Base-by-base conservation (phyloP, 805 yeast genomes). In the Diddensiella transvaalensis region DNA sequence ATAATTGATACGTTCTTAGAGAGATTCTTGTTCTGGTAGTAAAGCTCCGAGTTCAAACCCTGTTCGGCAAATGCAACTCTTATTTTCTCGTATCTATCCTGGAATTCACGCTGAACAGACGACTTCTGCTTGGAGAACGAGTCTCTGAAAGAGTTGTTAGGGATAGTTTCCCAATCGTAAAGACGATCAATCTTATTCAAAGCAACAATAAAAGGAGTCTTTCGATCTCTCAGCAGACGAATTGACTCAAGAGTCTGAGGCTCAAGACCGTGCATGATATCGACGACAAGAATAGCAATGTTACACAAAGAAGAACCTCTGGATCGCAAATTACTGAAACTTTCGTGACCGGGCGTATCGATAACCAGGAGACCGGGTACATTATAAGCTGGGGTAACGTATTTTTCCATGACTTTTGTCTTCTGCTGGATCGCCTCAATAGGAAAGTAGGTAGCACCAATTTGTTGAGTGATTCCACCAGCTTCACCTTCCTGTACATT, bases 401-500 rank as follows among this genome's bases (percentile, higher is more conserved):
- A 85, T 55, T 81, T 75, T 49, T 86, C 80, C 97, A 93, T 91
- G 44, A 85, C 95, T 40, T 81, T 85, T 22, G 98, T 93, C 74
- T 93, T 93, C 64, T 82, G 82, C 69, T 83, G 83, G 62, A 93
- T 87, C 38, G 97, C 89, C 24, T 85, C 95, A 58, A 93, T 89
- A 53, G 99, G 99, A 87, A 93, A 93, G 69, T 93, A 93, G 19
- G 99, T 93, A 48, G 99, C 99, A 80, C 99, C 99, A 66, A 93
- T 93, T 73, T 93, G 99, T 78, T 93, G 99, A 56, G 99, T 93
- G 68, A 93, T 93, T 76, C 99, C 99, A 76, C 99, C 99, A 48
- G 99, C 99, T 75, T 93, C 99, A 65, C 99, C 99, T 68, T 97
- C 99, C 75, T 93, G 99, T 53, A 93, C 99, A 65, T 93, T 93